Base-by-base conservation (phyloP, 495 filamentous ascomycete species). In the Schizothecium vesticola region DNA sequence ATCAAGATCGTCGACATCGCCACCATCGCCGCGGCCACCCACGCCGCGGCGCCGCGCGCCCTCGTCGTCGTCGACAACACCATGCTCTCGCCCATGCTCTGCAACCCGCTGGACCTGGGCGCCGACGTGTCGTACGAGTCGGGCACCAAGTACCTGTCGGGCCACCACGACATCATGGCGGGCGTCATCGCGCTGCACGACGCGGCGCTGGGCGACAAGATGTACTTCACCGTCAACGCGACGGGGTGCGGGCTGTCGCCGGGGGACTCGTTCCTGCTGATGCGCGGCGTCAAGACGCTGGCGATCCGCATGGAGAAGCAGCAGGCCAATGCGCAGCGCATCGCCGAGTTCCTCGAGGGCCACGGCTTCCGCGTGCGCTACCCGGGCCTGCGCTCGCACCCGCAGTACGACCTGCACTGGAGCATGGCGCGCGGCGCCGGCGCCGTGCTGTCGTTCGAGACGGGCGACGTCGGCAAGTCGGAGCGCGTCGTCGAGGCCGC, bases 241-340 rank as follows among this genome's bases (percentile, higher is more conserved):
- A 94, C 93, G 1, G 95, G 95, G 55, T 98, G 95, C 73, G 95
- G 95, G 12, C 84, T 99, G 10, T 89, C 93, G 3, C 95, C 95
- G 0, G 96, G 97, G 73, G 95, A 99, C 79, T 94, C 91, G 3
- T 99, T 95, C 88, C 87, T 98, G 23, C 86, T 99, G 23, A 89
- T 98, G 83, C 87, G 96, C 60, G 95, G 95, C 4, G 85, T 99
- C 68, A 98, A 99, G 80, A 99, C 95, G 0, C 85, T 99, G 28
- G 93, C 93, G 72, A 96, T 99, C 67, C 92, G 95, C 70, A 96
- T 99, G 92, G 96, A 98, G 77, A 96, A 94, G 82, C 95, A 99
- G 80, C 95, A 98, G 77, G 82, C 87, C 66, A 98, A 96, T 71
- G 92, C 96, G 0, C 91, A 94, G 79, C 84, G 84, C 22, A 96